phyloP scores from a whole-genome alignment of 2,329 filamentous ascomycete genomes.

The Stemphylium beticola region DNA sequence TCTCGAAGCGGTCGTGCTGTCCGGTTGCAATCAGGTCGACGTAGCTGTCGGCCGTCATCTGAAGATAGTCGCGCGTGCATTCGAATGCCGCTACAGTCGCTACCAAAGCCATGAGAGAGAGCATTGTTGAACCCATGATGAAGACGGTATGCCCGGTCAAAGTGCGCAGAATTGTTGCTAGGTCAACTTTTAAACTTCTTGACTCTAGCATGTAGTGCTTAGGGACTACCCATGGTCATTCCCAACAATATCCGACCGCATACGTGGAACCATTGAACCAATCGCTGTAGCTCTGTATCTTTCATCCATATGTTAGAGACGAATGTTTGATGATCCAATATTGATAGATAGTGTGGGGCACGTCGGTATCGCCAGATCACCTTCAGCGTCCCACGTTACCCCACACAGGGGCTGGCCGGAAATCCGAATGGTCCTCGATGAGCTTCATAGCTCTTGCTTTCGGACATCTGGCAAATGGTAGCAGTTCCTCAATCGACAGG shows the following conservation, averaged over 20 bases:
- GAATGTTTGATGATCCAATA: slow-evolving; percentile 1
- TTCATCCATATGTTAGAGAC: slow-evolving; percentile 1
- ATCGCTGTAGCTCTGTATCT: not conserved
- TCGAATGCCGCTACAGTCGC: slow-evolving; percentile 3
- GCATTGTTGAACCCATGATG: not conserved
- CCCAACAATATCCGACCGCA: no score
- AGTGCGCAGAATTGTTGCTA: no score
- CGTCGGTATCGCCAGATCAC: slow-evolving; percentile 9
- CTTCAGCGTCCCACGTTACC: not conserved
- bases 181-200: no score
- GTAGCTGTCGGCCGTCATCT: slow-evolving; percentile 11
- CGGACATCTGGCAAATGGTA: slow-evolving; percentile 14
- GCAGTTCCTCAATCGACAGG: slow-evolving; percentile 20
- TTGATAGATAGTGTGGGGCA: slow-evolving; percentile 20
- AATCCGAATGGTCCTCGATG: no score
- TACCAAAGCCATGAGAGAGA: not conserved
- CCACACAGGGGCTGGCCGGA: not conserved
- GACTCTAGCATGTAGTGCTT: no score
- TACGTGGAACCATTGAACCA: slow-evolving; percentile 2
- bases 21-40: slow-evolving; percentile 19
- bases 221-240: no score
- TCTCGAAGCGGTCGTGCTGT: slow-evolving; percentile 24
- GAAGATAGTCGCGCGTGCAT: slow-evolving; percentile 15
- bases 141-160: not conserved
- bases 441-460: slow-evolving; percentile 16